Evolutionary conservation across 768 basidiomycete species (phyloP).

Genomic region (Tulasnella sp.): DNA sequence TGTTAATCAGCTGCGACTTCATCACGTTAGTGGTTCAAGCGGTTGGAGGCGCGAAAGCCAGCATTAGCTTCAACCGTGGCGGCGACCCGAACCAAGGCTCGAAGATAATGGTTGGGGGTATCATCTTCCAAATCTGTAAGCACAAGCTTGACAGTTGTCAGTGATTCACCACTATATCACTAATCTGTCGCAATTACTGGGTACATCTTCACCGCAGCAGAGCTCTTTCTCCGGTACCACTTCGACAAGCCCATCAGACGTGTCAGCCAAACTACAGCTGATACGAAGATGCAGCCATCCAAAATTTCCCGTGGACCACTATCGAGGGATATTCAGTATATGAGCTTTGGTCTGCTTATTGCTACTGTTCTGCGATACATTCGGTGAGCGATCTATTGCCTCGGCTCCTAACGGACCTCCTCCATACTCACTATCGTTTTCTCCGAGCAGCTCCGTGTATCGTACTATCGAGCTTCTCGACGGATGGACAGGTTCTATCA

Average conservation of each 20-base stretch:
- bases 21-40: slow-evolving; percentile 31
- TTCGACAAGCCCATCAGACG: slow-evolving; percentile 27
- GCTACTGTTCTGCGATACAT: slow-evolving; percentile 25
- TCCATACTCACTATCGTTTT: no score
- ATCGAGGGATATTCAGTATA: slow-evolving; percentile 4
- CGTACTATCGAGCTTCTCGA: slow-evolving; percentile 21
- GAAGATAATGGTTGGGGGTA: slow-evolving; percentile 18
- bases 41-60: slow-evolving; percentile 28
- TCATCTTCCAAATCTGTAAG: slow-evolving; percentile 16
- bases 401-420: background rate
- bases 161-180: slow-evolving; percentile 20
- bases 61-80: slow-evolving; percentile 14
- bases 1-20: slow-evolving; percentile 24
- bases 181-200: slow-evolving; percentile 34
- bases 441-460: slow-evolving; percentile 16
- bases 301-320: background rate
- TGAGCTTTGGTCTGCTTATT: slow-evolving; percentile 16
- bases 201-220: slow-evolving; percentile 32
- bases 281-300: background rate
- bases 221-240: slow-evolving; percentile 37
- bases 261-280: background rate
- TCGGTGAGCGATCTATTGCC: slow-evolving; percentile 17
- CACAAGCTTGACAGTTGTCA: background rate
- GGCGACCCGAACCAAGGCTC: slow-evolving; percentile 14
- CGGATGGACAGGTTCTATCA: slow-evolving; percentile 24